These are phyloP conservation scores for Aspergillus bridgeri DNA, from an alignment of 495 filamentous ascomycete species.

Conservation along the genomic window DNA sequence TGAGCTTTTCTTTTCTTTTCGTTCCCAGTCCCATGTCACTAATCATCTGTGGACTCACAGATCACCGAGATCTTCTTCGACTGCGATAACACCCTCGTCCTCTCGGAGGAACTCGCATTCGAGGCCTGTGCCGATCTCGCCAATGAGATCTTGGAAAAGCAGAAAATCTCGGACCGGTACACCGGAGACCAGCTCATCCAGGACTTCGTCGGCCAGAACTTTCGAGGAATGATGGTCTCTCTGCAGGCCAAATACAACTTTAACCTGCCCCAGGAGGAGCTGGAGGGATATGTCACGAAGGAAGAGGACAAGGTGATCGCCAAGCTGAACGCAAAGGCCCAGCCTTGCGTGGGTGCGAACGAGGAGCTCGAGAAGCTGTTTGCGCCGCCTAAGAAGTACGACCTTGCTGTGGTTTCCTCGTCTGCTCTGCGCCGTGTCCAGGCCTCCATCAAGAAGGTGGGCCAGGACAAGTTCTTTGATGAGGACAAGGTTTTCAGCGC, in stretches of 20 bases:
- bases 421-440: constrained; percentile 74
- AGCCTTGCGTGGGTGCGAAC: constrained; percentile 71
- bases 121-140: constrained; percentile 90
- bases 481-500: constrained; percentile 75
- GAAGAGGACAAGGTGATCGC: constrained; percentile 83
- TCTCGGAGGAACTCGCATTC: constrained; percentile 89
- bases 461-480: constrained; percentile 76
- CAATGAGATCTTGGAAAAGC: constrained; percentile 79
- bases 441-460: constrained; percentile 77
- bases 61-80: constrained; percentile 86
- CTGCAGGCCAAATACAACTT: constrained; percentile 77
- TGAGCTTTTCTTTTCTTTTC: constrained; percentile 15
- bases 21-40: constrained; percentile 18
- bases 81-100: constrained; percentile 96
- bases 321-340: constrained; percentile 67
- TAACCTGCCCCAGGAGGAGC: constrained; percentile 59
- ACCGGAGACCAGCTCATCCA: constrained; percentile 73
- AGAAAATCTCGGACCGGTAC: constrained; percentile 67
- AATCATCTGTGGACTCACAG: constrained; percentile 35
- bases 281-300: constrained; percentile 70
- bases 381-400: constrained; percentile 62
- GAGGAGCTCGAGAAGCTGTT: constrained; percentile 64
- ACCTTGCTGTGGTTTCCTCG: constrained; percentile 76
- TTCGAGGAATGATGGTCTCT: constrained; percentile 82
- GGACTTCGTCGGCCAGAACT: constrained; percentile 95